phyloP scores from a whole-genome alignment of 2,329 filamentous ascomycete species.

The Colletotrichum sp. region DNA sequence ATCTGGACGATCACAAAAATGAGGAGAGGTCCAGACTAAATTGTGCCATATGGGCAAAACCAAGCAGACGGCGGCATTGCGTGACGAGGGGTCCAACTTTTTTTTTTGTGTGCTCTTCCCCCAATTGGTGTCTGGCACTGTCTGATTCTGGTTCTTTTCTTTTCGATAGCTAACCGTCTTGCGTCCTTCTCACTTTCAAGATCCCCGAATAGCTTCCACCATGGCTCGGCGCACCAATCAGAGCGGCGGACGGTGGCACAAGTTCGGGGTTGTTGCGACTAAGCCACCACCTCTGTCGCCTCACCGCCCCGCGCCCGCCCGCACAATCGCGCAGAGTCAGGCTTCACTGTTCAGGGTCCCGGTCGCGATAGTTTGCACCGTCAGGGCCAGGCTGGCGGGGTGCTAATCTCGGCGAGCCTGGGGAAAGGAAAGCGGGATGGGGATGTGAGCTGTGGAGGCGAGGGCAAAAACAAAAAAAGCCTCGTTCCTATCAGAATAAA shows the following conservation, averaged over 20 bases:
- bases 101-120: background rate
- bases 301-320: conserved; percentile 20
- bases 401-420: conserved; percentile 18
- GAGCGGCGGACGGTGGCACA: conserved; percentile 14
- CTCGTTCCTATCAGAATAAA: background rate
- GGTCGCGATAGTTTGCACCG: background rate
- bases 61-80: background rate
- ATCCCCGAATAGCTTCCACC: conserved; percentile 12
- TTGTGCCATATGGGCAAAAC: conserved; percentile 12
- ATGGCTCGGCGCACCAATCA: conserved; percentile 7
- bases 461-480: background rate
- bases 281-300: conserved; percentile 17
- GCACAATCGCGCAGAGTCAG: background rate
- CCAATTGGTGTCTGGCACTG: background rate
- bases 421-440: conserved; percentile 15
- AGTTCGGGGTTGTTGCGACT: conserved; percentile 10
- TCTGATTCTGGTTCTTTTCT: background rate
- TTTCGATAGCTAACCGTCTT: background rate
- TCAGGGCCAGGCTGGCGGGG: background rate
- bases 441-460: background rate
- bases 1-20: conserved; percentile 1
- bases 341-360: background rate
- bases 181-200: background rate
- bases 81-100: background rate
- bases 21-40: conserved; percentile 9